Evolutionary conservation across 169 alveolate genomes (phyloP).

Genomic region (Prorocentrum cordatum): DNA sequence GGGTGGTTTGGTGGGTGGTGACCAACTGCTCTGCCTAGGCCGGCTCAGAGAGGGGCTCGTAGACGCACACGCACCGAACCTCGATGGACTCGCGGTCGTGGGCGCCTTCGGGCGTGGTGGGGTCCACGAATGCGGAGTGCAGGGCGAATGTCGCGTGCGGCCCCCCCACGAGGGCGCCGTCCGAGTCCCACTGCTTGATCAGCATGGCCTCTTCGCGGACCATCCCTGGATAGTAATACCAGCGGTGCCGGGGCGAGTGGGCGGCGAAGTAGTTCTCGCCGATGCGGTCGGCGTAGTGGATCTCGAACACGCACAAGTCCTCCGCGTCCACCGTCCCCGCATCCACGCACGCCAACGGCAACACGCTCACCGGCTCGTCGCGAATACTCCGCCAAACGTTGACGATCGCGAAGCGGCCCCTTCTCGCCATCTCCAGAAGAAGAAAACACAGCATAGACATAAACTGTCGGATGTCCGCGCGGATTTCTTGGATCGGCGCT

Average conservation of each 20-base stretch:
- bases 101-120: not conserved
- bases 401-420: too few relatives aligned
- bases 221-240: slow-evolving; percentile 34
- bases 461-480: too few relatives aligned
- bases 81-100: slow-evolving; percentile 16
- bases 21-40: too few relatives aligned
- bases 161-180: not conserved
- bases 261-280: slow-evolving; percentile 47
- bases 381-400: slow-evolving; percentile 32
- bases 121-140: slow-evolving; percentile 34
- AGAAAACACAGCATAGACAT: too few relatives aligned
- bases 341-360: slow-evolving; percentile 13
- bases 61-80: not conserved
- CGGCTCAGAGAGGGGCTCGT: too few relatives aligned
- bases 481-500: too few relatives aligned
- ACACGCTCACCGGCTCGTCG: slow-evolving; percentile 19
- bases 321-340: slow-evolving; percentile 6
- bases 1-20: too few relatives aligned
- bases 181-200: slow-evolving; percentile 49
- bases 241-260: slow-evolving; percentile 13
- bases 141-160: not conserved
- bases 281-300: slow-evolving; percentile 20
- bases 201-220: slow-evolving; percentile 11
- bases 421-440: too few relatives aligned
- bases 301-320: slow-evolving; percentile 45